These are phyloP conservation scores for Coemansia sp. DNA, from an alignment of 192 early-diverging fungal species.

Conservation along the genomic window DNA sequence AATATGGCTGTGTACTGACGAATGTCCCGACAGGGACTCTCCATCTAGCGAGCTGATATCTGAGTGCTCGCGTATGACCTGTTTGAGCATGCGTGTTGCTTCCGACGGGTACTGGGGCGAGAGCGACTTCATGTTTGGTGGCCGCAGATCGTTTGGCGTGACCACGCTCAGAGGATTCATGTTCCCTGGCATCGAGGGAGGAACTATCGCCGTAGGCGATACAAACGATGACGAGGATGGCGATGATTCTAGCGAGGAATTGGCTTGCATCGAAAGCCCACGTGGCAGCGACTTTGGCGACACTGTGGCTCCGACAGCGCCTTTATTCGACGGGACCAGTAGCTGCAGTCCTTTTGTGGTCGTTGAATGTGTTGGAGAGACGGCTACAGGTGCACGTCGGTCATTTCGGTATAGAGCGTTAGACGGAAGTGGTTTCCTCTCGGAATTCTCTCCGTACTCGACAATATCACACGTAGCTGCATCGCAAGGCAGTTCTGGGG, in stretches of 20 bases:
- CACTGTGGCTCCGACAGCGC: conserved; percentile 12
- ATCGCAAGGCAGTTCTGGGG: not conserved
- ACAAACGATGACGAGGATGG: conserved; percentile 26
- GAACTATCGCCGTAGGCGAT: conserved; percentile 29
- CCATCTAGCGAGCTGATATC: conserved; percentile 12
- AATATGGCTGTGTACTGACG: not conserved
- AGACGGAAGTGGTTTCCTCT: not conserved
- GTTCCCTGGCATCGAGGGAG: conserved; percentile 20
- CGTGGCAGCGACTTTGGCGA: conserved; percentile 44
- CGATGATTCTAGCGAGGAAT: conserved; percentile 35
- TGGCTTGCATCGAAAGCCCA: conserved; percentile 28
- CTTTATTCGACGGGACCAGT: conserved; percentile 15
- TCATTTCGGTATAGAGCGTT: not conserved
- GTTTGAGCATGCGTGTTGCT: conserved; percentile 48
- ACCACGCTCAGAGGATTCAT: conserved; percentile 22
- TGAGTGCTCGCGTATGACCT: conserved; percentile 34
- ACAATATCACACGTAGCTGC: not conserved
- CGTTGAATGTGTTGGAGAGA: not conserved
- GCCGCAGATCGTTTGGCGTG: conserved; percentile 11
- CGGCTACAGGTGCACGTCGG: not conserved
- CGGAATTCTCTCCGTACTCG: not conserved
- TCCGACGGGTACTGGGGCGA: conserved; percentile 47
- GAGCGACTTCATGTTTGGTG: not conserved
- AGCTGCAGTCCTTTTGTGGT: conserved; percentile 15
- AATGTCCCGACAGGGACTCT: conserved; percentile 3